Evolutionary conservation across 768 basidiomycete species (phyloP), one percentile per base, ranked within the genome.

Genomic region (Pleurotus tuoliensis): DNA sequence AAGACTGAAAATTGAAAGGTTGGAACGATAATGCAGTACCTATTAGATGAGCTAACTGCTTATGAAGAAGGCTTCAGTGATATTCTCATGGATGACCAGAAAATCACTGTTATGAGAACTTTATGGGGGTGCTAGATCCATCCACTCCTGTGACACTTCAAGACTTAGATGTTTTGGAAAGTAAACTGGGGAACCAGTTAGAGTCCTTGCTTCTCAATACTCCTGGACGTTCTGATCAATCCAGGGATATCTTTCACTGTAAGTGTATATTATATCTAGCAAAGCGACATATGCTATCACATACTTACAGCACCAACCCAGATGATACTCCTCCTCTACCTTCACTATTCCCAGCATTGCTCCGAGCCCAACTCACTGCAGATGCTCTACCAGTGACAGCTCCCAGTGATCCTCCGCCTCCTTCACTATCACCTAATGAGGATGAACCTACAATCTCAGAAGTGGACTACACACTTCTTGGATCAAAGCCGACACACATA

Each of bases 51-150:
- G 54, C 54, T 69, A 3, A 63, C 57, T 47, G 61, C 63, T 15
- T 69, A 67, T 34, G 63, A 69, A 57, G 67, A 69, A 51, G 64
- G 60, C 15, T 65, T 65, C 48, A 53, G 56, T 11, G 62, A 67
- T 53, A 58, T 62, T 46, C 40, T 66, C 55, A 63, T 66, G 62
- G 46, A 55, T n/a, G 57, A 61, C 40, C 60, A 11, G 25, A 24
- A 11, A 48, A 24, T 30, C 58, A 62, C 5, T 60, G 56, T 34
- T 61, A 64, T 30, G 65, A 66, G 56, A 60, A 57, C 4, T 66
- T 64, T 40, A 66, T 66, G 65, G 65, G 63, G 3, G 55, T 48
- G 20, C 51, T 3, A 12, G 51, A 60, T 30, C 56, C 49, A 11
- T 30, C 43, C 1, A 47, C 59, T 1, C 47, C 56, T 1, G 25